These are phyloP conservation scores for Reticulascus tulasneorum DNA, from an alignment of 2,329 filamentous ascomycete genomes.

Conservation along the genomic window DNA sequence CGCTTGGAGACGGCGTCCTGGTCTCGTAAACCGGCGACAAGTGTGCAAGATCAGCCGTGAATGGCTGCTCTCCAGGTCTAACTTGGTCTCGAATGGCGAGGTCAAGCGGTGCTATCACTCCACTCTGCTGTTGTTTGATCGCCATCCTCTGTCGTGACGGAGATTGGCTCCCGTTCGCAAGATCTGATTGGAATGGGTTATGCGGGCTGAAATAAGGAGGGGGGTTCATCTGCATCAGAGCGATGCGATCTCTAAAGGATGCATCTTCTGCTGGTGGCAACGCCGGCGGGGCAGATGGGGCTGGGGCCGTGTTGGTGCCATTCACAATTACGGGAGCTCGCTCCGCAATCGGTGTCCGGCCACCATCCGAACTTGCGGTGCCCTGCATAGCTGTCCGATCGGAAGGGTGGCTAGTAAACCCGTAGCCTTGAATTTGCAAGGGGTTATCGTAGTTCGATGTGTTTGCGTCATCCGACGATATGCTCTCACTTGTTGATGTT, in stretches of 20 bases:
- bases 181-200: constrained; percentile 15
- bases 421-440: constrained; percentile 19
- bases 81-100: constrained; percentile 44
- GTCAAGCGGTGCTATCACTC: constrained; percentile 52
- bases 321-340: constrained; percentile 31
- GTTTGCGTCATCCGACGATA: constrained; percentile 17
- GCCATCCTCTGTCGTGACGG: constrained; percentile 32
- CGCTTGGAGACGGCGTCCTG: constrained; percentile 65
- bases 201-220: constrained; percentile 6
- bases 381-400: constrained; percentile 4
- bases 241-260: constrained; percentile 38
- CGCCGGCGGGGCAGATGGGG: constrained; percentile 5
- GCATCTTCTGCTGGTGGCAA: constrained; percentile 26
- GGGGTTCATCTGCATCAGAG: constrained; percentile 35
- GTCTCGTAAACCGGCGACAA: constrained; percentile 74
- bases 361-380: constrained; percentile 1
- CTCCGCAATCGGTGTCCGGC: constrained; percentile 17
- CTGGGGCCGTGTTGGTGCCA: constrained; percentile 22
- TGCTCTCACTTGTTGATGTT: constrained; percentile 3
- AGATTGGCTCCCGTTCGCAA: constrained; percentile 24
- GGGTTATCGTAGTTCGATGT: constrained; percentile 21
- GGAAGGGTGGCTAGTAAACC: constrained; percentile 4
- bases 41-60: too few species aligned
- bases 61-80: constrained; percentile 31
- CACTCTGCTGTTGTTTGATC: constrained; percentile 41